Base-by-base conservation (phyloP, 768 basidiomycete genomes). In the Suillus spraguei region DNA sequence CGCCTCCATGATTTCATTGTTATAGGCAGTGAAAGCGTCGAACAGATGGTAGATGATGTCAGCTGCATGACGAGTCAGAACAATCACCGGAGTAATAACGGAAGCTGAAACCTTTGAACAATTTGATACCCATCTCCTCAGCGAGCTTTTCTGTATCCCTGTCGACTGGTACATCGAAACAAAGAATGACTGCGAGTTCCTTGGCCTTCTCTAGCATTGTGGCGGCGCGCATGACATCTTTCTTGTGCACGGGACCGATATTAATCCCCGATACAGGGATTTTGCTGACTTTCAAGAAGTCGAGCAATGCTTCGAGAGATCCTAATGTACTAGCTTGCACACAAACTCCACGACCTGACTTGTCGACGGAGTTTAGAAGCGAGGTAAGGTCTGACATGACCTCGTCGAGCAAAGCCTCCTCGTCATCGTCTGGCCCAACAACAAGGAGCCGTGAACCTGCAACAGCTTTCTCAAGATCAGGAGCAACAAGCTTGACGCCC, bases 31-130 rank as follows among this genome's bases (percentile, higher is more conserved):
- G 81, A 99, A 99, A 17, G 94, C 87, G 72, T 99, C 96, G 73
- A 99, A 98, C 52, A 99, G 79, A 74, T 98, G 97, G 77, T 99
- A 99, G 69, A 99, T 99, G 74, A 99, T 98, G 76, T 97, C 95
- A 65, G 97, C 97, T 98, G 74, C 33, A 65, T 2, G 8, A 65
- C 38, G n/a, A 32, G 22, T 60, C 33, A 53, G 28, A n/a, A 35
- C 1, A 36, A 14, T 36, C 36, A 4, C 17, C 36, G n/a, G 5
- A 24, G 35, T 47, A 10, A 55, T 59, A 33, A 2, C 35, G n/a
- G 20, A 38, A 24, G 16, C n/a, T n/a, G 20, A 52, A 65, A 96
- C 97, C 96, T 81, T 90, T 95, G 84, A 99, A 99, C 69, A 99
- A 79, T 66, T 85, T 86, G 71, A 99, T 90, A 39, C 96, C 96